Base-by-base conservation (phyloP, 257 asterid genomes). In the Fraxinus quadrangulata region DNA sequence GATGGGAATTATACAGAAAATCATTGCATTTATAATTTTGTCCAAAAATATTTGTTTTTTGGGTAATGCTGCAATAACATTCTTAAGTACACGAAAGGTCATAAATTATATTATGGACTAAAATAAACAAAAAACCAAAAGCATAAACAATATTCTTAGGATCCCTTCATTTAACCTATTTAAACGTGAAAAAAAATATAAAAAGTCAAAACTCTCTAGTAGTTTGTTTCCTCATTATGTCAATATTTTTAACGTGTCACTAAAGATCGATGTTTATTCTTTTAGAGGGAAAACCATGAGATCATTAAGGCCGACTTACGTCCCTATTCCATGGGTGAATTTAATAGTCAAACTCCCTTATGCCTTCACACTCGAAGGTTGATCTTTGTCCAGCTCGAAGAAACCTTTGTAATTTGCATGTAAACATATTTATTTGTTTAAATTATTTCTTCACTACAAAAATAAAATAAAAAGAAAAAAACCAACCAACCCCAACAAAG, bases 401-500 rank as follows among this genome's bases (percentile, higher is more conserved):
- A 40, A 40, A 40, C 49, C 3, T 2, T 40, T 2, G 49, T 40
- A 10, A 40, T 2, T 40, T 39, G 45, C 12, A 39, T 9, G 14
- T 40, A 40, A 56, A 56, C 21, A 56, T 7, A 21, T 56, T 9
- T 23, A 63, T 63, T 10, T 63, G 12, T 63, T 61, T 63, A 24
- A 23, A 63, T 26, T 23, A 24, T 26, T 31, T 63, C 2, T 26
- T 63, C 7, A 12, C 34, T 7, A 79, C 69, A 26, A 59, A 10
- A 79, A 61, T 6, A 36, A 34, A 45, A 19, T 36, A 10, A 23
- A 45, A 67, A 67, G 28, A 59, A 71, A 71, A 31, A 3, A 70
- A 75, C 77, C 65, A 80, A 82, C 77, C 82, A 70, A 77, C 40
- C 21, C 81, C 84, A 59, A 85, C 85, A 82, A 79, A 77, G 73